Evolutionary conservation across 1,284 basidiomycete species (phyloP).

Genomic region (Inonotus hispidus): DNA sequence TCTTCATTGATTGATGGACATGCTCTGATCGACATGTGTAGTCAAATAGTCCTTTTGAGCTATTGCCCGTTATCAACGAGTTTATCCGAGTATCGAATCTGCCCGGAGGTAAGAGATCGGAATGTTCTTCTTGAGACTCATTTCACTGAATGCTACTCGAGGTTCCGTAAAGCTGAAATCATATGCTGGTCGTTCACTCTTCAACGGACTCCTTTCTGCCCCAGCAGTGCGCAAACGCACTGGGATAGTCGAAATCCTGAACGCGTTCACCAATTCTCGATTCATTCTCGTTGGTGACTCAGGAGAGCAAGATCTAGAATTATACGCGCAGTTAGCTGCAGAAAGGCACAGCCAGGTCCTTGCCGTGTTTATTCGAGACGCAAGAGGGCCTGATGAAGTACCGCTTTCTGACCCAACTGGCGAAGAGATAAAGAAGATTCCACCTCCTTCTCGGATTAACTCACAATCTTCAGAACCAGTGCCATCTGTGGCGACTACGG

Average conservation of each 20-base stretch:
- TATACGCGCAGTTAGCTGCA: conserved; percentile 68
- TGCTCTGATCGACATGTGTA: conserved; percentile 31
- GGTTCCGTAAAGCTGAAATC: conserved; percentile 72
- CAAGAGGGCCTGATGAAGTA: conserved; percentile 33
- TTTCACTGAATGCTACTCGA: conserved; percentile 22
- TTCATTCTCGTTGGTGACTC: conserved; percentile 87
- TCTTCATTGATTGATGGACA: not conserved
- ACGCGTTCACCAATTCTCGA: conserved; percentile 63
- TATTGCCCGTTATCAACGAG: conserved; percentile 74
- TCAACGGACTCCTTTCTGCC: conserved; percentile 68
- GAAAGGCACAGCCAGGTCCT: conserved; percentile 63
- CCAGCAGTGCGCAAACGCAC: conserved; percentile 76
- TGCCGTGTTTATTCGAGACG: conserved; percentile 77
- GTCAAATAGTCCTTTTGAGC: conserved; percentile 87
- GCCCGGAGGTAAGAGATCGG: conserved; percentile 44
- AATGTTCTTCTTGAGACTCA: conserved; percentile 18
- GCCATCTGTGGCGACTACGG: not conserved
- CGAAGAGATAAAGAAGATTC: conserved; percentile 26
- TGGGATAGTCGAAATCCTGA: conserved; percentile 74
- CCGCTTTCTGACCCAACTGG: conserved; percentile 56
- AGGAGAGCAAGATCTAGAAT: conserved; percentile 77
- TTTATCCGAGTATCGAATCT: conserved; percentile 72
- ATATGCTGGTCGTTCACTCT: conserved; percentile 76
- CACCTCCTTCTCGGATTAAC: conserved; percentile 20
- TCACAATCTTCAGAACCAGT: conserved; percentile 7